These are phyloP conservation scores for Pythium apleroticum DNA, from an alignment of 352 stramenopile species.

Conservation along the genomic window DNA sequence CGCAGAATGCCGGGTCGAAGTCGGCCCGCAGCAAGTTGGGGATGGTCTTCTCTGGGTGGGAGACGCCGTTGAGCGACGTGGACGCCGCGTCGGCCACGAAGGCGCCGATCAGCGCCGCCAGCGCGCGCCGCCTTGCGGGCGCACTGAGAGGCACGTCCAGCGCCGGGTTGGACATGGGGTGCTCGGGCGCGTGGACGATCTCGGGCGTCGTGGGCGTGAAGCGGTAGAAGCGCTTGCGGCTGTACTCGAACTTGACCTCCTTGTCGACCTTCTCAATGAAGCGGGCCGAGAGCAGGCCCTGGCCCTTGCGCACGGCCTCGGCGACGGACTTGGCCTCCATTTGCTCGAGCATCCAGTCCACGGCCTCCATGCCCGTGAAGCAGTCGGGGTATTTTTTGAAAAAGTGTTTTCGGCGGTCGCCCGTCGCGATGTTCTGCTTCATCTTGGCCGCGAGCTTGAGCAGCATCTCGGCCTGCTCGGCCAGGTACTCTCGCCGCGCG, in stretches of 20 bases:
- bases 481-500: constrained; percentile 28
- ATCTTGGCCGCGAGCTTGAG: constrained; percentile 69
- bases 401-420: constrained; percentile 65
- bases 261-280: constrained; percentile 85
- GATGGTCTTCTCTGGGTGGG: constrained; percentile 74
- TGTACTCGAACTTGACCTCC: constrained; percentile 84
- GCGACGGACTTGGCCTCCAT: constrained; percentile 82
- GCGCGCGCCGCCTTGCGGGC: constrained; percentile 50
- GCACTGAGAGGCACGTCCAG: constrained; percentile 68
- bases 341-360: constrained; percentile 87
- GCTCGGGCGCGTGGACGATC: constrained; percentile 54
- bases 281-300: constrained; percentile 57
- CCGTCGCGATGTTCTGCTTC: constrained; percentile 78
- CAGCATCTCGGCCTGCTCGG: constrained; percentile 69
- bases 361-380: constrained; percentile 83
- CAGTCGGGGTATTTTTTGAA: constrained; percentile 85
- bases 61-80: constrained; percentile 77
- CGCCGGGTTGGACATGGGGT: constrained; percentile 46
- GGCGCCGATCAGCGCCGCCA: constrained; percentile 69
- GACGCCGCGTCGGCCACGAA: constrained; percentile 80
- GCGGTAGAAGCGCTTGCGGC: constrained; percentile 78
- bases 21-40: constrained; percentile 69
- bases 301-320: constrained; percentile 78
- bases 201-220: constrained; percentile 79
- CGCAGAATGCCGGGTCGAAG: constrained; percentile 80